Evolutionary conservation across 192 early-diverging fungal genomes (phyloP), one percentile per base, ranked within the genome.

Genomic region (Coemansia sp.): DNA sequence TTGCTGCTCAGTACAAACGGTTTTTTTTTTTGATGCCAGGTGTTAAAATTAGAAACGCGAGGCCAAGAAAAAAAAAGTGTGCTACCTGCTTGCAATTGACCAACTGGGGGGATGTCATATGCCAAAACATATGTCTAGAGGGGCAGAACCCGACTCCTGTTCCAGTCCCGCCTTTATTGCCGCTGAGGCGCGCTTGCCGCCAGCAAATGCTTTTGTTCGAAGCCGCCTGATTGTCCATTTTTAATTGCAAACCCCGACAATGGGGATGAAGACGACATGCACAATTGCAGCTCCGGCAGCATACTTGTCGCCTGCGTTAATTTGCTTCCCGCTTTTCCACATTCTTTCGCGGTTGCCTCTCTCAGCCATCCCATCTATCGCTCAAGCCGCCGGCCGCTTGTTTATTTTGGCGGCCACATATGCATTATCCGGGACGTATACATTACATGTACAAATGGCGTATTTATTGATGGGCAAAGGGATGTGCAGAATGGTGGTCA

Each of bases 221-320:
- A n/a, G 16, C 19, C 25, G 25, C 24, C 27, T 7, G 48, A 50
- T 50, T 50, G 48, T 50, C 23, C 55, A 14, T 32, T 56, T 56
- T 29, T 44, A 45, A 45, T 43, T 57, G 46, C 48, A 48, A 47
- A 33, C n/a, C 29, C 35, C 22, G 44, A 47, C 53, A 55, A 54
- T 45, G 23, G 43, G 14, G 8, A 35, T 27, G n/a, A 44, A 44
- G 42, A 44, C 42, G 48, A 9, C 24, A 42, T 57, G 55, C 55
- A 57, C 42, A 57, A 57, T 57, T 57, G 55, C 55, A 57, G 55
- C 29, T 57, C 55, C 55, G 55, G 55, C 55, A 57, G 38, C 55
- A 45, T 29, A 43, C 40, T 56, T 43, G 40, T 56, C 40, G 42
- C 53, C 21, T 64, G 51, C 60, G 52, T 62, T 62, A 62, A 62